phyloP scores from a whole-genome alignment of 805 yeast genomes.

The Saccharomycopsis sp. region DNA sequence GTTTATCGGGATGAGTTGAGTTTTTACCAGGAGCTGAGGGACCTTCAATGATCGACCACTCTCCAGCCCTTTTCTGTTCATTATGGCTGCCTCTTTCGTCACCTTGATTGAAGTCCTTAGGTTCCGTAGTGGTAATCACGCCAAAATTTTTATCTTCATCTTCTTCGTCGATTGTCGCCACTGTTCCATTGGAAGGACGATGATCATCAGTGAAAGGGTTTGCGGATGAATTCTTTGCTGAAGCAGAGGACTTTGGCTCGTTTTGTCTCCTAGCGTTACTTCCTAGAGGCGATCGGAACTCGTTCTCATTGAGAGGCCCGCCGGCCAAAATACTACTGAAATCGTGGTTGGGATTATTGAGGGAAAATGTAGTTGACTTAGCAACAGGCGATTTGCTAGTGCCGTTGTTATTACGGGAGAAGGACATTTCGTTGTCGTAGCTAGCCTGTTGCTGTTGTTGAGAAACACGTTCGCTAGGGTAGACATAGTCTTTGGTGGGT shows the following conservation, averaged over 20 bases:
- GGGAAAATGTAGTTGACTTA: background rate
- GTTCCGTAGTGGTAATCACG: background rate
- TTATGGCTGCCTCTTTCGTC: background rate
- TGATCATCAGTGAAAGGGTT: constrained; percentile 2
- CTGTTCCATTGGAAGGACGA: background rate
- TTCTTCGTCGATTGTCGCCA: constrained; percentile 1
- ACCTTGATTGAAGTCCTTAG: background rate
- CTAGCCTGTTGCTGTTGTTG: constrained; percentile 23
- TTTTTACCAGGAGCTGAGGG: background rate
- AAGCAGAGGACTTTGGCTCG: too few relatives aligned
- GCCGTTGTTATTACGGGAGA: background rate
- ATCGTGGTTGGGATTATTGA: constrained; percentile 15
- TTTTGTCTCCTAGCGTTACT: constrained; percentile 9
- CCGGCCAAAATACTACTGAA: constrained; percentile 11
- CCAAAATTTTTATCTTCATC: background rate
- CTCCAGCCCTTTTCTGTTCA: background rate
- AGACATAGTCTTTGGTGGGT: constrained; percentile 28
- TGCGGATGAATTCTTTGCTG: too few relatives aligned
- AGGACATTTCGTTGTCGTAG: background rate
- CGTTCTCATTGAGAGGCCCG: constrained; percentile 9
- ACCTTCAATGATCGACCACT: background rate
- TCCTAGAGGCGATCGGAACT: constrained; percentile 1
- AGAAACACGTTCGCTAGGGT: background rate
- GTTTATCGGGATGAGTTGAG: background rate
- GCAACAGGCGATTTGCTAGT: background rate